These are phyloP conservation scores for Piper longum DNA, from an alignment of 164 flowering plant species.

Conservation along the genomic window DNA sequence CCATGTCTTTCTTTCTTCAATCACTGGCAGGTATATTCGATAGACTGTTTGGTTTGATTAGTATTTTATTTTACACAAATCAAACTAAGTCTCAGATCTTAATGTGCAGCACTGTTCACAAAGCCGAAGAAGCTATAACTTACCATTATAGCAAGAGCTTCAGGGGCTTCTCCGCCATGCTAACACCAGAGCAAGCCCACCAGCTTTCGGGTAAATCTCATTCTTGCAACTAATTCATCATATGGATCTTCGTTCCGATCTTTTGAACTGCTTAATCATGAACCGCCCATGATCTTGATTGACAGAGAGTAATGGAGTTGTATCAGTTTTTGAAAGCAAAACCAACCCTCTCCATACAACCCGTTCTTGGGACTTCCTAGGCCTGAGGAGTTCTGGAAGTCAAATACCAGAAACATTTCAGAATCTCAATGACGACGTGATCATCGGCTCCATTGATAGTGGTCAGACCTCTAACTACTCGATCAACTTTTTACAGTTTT, in stretches of 20 bases:
- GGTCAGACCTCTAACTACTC: constrained; percentile 14
- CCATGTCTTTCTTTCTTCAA: constrained; percentile 12
- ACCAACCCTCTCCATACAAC: constrained; percentile 29
- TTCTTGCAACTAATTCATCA: background rate
- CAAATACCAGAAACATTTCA: constrained; percentile 6
- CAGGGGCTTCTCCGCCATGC: constrained; percentile 42
- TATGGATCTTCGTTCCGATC: background rate
- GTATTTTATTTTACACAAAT: background rate
- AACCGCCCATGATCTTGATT: background rate
- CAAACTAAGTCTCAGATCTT: background rate
- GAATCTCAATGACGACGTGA: constrained; percentile 16
- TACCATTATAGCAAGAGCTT: constrained; percentile 42
- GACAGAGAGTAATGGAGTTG: constrained; percentile 28
- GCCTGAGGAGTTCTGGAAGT: constrained; percentile 6
- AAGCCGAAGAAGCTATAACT: constrained; percentile 15
- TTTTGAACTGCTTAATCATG: constrained; percentile 1
- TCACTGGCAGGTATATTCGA: constrained; percentile 10
- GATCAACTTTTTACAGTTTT: background rate
- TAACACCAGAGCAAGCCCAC: constrained; percentile 26
- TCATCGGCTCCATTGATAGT: constrained; percentile 36
- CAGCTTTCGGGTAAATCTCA: constrained; percentile 14
- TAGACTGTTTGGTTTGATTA: background rate
- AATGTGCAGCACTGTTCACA: background rate
- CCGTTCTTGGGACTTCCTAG: constrained; percentile 50
- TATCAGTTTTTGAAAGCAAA: constrained; percentile 37